Evolutionary conservation across 2,329 filamentous ascomycete species (phyloP).

Genomic region (Madurella fahalii): DNA sequence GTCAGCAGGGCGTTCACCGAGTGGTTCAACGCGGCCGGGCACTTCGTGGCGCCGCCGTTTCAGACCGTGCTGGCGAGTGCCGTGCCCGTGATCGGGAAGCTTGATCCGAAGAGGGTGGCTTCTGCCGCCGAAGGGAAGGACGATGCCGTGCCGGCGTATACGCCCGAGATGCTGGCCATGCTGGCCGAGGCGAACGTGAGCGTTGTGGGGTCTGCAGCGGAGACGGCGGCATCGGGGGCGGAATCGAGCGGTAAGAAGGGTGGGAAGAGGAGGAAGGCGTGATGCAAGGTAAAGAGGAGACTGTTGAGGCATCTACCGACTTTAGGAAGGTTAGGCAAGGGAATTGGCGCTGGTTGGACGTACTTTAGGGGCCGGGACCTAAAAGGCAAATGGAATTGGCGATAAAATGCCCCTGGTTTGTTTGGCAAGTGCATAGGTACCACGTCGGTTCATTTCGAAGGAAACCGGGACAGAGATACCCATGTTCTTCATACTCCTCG

Average conservation of each 20-base stretch:
- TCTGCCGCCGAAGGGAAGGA: constrained; percentile 29
- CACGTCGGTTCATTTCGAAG: not conserved
- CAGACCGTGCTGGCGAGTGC: constrained; percentile 71
- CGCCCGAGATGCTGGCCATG: constrained; percentile 47
- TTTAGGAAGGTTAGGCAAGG: not conserved
- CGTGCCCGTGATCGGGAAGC: constrained; percentile 60
- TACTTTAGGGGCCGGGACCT: not conserved
- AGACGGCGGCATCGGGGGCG: constrained; percentile 30
- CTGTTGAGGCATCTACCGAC: not conserved
- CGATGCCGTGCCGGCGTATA: constrained; percentile 32
- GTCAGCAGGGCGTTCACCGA: constrained; percentile 63
- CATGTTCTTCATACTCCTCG: not conserved
- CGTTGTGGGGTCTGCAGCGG: constrained; percentile 20
- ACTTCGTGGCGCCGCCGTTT: constrained; percentile 71
- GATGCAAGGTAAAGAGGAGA: not conserved
- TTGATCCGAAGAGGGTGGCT: constrained; percentile 57
- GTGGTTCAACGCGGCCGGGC: constrained; percentile 72
- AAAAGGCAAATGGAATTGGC: not conserved
- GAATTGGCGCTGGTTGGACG: not conserved
- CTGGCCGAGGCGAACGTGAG: constrained; percentile 29
- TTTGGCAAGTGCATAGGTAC: not conserved
- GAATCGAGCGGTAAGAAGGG: constrained; percentile 36
- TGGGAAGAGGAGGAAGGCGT: constrained; percentile 46
- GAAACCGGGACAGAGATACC: constrained; percentile 1
- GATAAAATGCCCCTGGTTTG: not conserved